Conservation (phyloP, 805 yeast genomes). For the Clavispora vitiphila region DNA sequence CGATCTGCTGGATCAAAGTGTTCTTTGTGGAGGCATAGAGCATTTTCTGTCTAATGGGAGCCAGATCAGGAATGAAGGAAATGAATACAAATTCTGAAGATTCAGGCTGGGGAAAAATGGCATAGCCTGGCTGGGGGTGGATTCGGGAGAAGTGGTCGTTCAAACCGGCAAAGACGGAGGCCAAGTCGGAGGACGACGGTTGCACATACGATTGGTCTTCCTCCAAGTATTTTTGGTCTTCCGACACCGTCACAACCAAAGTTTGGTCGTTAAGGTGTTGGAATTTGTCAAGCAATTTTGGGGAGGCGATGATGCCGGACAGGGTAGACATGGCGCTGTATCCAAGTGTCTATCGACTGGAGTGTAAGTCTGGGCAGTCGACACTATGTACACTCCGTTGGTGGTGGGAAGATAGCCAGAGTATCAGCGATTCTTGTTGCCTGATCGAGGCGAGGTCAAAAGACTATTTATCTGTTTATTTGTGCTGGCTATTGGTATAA, state of each 20-base stretch:
- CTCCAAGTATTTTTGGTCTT: constrained; percentile 30
- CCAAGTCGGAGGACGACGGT: constrained; percentile 9
- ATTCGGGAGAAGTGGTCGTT: constrained; percentile 17
- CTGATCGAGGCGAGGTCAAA: no score
- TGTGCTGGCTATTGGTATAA: no score
- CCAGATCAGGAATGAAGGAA: constrained; percentile 80
- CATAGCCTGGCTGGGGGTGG: constrained; percentile 35
- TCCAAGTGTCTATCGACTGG: neutral
- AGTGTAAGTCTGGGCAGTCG: neutral
- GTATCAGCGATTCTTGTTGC: no score
- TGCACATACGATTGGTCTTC: constrained; percentile 21
- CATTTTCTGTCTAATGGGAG: constrained; percentile 84
- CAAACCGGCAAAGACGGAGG: constrained; percentile 17
- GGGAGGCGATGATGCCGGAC: constrained; percentile 38
- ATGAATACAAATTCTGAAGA: constrained; percentile 45
- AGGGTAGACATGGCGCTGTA: constrained; percentile 33
- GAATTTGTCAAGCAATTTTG: constrained; percentile 42
- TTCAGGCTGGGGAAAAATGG: constrained; percentile 18
- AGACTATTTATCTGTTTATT: no score
- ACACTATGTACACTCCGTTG: neutral
- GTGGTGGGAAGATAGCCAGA: no score
- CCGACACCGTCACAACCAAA: constrained; percentile 28
- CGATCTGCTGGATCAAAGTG: constrained; percentile 69
- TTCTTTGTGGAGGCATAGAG: constrained; percentile 87
- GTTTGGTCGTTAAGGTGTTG: constrained; percentile 28